Evolutionary conservation across 148 eudicot genomes (phyloP).

Genomic region (Rhododendron mucronatum): DNA sequence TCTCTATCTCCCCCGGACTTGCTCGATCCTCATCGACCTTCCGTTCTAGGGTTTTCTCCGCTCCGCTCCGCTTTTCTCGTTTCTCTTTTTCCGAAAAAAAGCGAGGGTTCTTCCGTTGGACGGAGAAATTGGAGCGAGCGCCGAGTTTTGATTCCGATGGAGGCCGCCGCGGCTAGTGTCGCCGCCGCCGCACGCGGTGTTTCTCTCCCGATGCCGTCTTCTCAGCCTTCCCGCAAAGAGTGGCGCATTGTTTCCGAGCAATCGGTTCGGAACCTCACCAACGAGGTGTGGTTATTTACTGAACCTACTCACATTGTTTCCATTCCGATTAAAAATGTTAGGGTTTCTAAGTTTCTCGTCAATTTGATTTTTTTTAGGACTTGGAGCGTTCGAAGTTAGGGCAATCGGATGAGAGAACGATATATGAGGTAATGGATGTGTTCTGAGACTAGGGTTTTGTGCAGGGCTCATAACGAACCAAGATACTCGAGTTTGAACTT

Average conservation of each 20-base stretch:
- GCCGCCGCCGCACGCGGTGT: conserved; percentile 47
- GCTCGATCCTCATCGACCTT: neutral
- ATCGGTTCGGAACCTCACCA: conserved; percentile 41
- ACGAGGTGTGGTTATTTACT: conserved; percentile 35
- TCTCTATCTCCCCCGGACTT: neutral
- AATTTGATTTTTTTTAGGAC: conserved; percentile 35
- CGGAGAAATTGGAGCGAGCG: conserved; percentile 8
- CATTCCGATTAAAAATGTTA: conserved; percentile 6
- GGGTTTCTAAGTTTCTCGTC: conserved; percentile 23
- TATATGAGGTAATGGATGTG: conserved; percentile 63
- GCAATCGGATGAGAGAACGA: conserved; percentile 72
- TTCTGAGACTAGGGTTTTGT: conserved; percentile 10
- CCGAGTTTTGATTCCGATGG: conserved; percentile 34
- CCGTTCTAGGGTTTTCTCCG: neutral
- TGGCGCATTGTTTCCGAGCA: conserved; percentile 79
- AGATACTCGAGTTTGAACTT: neutral
- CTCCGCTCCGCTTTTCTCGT: neutral
- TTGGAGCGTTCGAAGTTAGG: conserved; percentile 63
- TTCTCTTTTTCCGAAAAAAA: neutral
- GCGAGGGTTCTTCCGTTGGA: conserved; percentile 13
- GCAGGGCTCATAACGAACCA: neutral
- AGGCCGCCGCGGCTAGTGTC: conserved; percentile 55
- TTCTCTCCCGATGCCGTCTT: conserved; percentile 33
- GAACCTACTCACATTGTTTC: conserved; percentile 8
- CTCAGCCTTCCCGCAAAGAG: conserved; percentile 64